Evolutionary conservation across 1,284 basidiomycete genomes (phyloP).

Genomic region (Pascua guehoae): DNA sequence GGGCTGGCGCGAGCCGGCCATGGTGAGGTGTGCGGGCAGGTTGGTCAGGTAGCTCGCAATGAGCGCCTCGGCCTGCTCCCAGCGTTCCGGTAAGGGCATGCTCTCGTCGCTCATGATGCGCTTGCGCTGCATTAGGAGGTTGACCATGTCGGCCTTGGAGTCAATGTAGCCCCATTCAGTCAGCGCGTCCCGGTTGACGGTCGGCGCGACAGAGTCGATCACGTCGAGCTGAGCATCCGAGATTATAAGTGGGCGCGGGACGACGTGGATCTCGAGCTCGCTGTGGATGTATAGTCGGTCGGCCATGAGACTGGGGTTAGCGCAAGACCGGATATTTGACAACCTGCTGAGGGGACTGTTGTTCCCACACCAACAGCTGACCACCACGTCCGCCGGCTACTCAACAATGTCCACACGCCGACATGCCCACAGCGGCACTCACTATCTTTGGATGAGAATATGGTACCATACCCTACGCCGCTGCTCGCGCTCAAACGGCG

Average conservation of each 20-base stretch:
- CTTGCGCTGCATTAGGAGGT: background rate
- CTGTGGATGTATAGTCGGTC: background rate
- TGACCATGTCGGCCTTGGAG: background rate
- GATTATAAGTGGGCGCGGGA: background rate
- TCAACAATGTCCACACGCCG: no score
- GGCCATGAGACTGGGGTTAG: background rate
- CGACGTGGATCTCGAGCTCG: background rate
- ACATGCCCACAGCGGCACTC: background rate
- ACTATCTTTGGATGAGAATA: background rate
- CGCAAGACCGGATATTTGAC: background rate
- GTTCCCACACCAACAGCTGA: no score
- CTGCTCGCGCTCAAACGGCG: slow-evolving; percentile 2
- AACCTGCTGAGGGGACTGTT: no score
- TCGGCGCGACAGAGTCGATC: background rate
- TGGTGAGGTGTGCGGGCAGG: background rate
- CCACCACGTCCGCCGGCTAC: no score
- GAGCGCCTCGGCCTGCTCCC: background rate
- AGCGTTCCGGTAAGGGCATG: background rate
- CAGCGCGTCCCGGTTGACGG: background rate
- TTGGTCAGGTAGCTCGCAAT: background rate
- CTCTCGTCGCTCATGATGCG: background rate
- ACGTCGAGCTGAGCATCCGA: background rate
- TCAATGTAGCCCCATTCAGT: slow-evolving; percentile 6
- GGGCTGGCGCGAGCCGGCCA: background rate
- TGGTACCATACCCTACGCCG: slow-evolving; percentile 4